phyloP scores from a whole-genome alignment of 2,329 filamentous ascomycete species.

The Arachnomyces sp. region DNA sequence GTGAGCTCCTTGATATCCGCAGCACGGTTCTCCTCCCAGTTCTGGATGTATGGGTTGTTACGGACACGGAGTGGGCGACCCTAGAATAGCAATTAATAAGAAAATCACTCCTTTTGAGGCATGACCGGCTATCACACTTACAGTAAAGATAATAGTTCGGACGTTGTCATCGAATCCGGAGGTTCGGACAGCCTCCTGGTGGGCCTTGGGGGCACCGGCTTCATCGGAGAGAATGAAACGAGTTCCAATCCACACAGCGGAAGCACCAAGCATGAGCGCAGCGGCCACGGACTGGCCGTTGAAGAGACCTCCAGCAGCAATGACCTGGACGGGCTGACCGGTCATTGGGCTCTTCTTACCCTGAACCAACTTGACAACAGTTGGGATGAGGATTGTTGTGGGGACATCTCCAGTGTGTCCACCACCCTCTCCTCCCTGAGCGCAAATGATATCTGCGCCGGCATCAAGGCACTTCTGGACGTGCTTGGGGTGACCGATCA shows the following conservation, averaged over 20 bases:
- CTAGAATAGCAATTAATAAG: slow-evolving; percentile 16
- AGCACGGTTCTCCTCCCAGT: slow-evolving; percentile 91
- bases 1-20: slow-evolving; percentile 90
- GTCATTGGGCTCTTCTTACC: slow-evolving; percentile 80
- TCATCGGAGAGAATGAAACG: slow-evolving; percentile 91
- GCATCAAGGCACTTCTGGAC: slow-evolving; percentile 90
- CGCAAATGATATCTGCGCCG: slow-evolving; percentile 93
- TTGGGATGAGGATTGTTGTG: slow-evolving; percentile 84
- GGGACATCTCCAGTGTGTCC: slow-evolving; percentile 93
- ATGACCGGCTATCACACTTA: slow-evolving; percentile 19
- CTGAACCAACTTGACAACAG: slow-evolving; percentile 73
- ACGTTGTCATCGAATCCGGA: slow-evolving; percentile 92
- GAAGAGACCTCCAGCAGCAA: slow-evolving; percentile 90
- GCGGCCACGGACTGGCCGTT: slow-evolving; percentile 86
- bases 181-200: slow-evolving; percentile 92
- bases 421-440: slow-evolving; percentile 94
- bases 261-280: slow-evolving; percentile 83
- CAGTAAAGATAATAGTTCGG: slow-evolving; percentile 94
- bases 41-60: slow-evolving; percentile 84
- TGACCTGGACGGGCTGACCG: slow-evolving; percentile 76
- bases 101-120: background rate
- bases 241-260: slow-evolving; percentile 92
- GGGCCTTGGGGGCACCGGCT: slow-evolving; percentile 82
- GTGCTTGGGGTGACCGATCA: slow-evolving; percentile 99
- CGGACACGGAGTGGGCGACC: slow-evolving; percentile 89